phyloP scores from a whole-genome alignment of 2,329 filamentous ascomycete species.

The Furcasterigmium sp. region DNA sequence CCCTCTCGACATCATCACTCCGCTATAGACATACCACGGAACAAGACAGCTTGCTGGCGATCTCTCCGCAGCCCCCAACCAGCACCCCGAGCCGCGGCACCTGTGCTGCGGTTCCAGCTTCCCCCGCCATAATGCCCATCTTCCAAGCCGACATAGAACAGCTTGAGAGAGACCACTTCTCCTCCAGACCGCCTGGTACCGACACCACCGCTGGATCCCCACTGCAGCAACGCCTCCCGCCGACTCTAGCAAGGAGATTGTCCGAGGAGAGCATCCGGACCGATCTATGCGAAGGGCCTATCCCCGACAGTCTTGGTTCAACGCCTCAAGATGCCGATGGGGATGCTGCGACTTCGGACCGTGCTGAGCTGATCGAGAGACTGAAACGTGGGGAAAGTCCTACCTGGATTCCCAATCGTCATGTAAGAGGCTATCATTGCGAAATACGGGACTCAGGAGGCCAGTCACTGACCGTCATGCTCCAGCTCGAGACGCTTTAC shows the following conservation, averaged over 20 bases:
- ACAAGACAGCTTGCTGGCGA: background rate
- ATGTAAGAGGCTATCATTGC: slow-evolving; percentile 38
- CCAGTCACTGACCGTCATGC: slow-evolving; percentile 10
- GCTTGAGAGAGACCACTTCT: slow-evolving; percentile 19
- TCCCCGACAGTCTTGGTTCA: slow-evolving; percentile 35
- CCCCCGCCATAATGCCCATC: slow-evolving; percentile 46
- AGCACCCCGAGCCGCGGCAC: slow-evolving; percentile 14
- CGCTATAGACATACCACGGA: too few relatives aligned
- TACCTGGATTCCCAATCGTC: slow-evolving; percentile 63
- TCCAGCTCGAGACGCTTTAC: slow-evolving; percentile 30
- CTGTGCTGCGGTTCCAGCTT: slow-evolving; percentile 26
- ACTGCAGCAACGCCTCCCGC: slow-evolving; percentile 3
- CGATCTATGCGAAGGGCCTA: slow-evolving; percentile 54
- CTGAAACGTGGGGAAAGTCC: slow-evolving; percentile 76
- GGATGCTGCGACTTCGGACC: slow-evolving; percentile 44
- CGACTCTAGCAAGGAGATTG: slow-evolving; percentile 25
- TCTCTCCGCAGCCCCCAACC: background rate
- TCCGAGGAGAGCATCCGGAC: slow-evolving; percentile 59
- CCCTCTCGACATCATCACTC: background rate
- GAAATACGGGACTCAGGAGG: slow-evolving; percentile 3
- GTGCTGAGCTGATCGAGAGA: slow-evolving; percentile 75
- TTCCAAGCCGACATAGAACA: slow-evolving; percentile 47
- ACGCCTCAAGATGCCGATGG: slow-evolving; percentile 23
- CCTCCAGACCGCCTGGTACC: too few relatives aligned
- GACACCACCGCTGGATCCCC: background rate